Conservation (phyloP, 441 rosid species). For the Metrosideros polymorpha region DNA sequence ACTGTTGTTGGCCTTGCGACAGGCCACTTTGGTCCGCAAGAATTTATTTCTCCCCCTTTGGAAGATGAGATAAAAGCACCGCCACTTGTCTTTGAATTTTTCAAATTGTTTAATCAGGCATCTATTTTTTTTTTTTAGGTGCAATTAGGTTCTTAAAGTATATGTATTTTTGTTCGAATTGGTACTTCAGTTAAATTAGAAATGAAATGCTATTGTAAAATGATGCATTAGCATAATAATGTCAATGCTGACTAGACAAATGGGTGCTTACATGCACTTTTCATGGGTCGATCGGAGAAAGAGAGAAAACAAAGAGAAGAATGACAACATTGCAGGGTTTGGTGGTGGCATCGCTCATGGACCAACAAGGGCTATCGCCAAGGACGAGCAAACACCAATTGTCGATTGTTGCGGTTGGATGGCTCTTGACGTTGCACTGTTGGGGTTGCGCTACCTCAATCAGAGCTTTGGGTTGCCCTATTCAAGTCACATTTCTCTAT, state of each 20-base stretch:
- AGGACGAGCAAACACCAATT: too few relatives aligned
- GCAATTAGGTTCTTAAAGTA: neutral
- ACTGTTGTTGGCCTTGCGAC: neutral
- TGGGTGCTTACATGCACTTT: neutral
- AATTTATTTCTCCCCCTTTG: neutral
- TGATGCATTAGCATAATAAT: too few relatives aligned
- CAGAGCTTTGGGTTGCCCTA: too few relatives aligned
- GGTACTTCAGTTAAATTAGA: neutral
- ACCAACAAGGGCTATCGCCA: neutral
- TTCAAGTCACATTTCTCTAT: rapidly evolving
- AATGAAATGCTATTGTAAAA: neutral
- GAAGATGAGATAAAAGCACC: neutral
- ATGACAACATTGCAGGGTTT: too few relatives aligned
- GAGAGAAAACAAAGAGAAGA: neutral
- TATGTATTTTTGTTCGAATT: neutral
- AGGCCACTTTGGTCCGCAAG: neutral
- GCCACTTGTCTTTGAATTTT: neutral
- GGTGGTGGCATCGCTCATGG: neutral
- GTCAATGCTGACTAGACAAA: neutral
- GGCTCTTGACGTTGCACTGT: too few relatives aligned
- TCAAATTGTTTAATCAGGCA: neutral
- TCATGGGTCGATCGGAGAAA: neutral
- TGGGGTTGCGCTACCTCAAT: too few relatives aligned
- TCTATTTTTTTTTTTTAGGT: neutral
- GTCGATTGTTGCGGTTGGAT: too few relatives aligned